Evolutionary conservation across 495 filamentous ascomycete genomes (phyloP).

Genomic region (Penicillium silybi): DNA sequence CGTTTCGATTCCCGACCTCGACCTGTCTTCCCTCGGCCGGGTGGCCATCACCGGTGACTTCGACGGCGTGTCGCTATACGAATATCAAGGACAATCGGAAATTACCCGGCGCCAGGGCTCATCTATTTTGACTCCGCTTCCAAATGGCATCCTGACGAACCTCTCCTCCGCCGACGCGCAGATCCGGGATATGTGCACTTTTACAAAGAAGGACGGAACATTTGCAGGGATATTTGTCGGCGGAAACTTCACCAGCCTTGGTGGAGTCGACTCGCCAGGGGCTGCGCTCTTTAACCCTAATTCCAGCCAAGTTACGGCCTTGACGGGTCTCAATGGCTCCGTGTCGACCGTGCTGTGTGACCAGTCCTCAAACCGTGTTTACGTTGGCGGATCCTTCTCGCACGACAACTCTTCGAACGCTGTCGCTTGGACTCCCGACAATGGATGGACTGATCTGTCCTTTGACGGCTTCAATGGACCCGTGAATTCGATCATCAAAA

Average conservation of each 20-base stretch:
- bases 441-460: constrained; percentile 76
- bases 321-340: constrained; percentile 75
- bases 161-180: constrained; percentile 73
- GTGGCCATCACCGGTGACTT: constrained; percentile 90
- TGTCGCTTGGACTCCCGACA: constrained; percentile 68
- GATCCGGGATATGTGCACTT: constrained; percentile 84
- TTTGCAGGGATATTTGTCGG: constrained; percentile 75
- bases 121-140: constrained; percentile 74
- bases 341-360: constrained; percentile 84
- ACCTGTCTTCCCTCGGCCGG: constrained; percentile 74
- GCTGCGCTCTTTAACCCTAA: constrained; percentile 76
- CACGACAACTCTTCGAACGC: constrained; percentile 82
- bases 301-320: constrained; percentile 59
- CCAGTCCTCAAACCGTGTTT: constrained; percentile 74
- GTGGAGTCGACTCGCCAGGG: constrained; percentile 67
- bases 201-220: constrained; percentile 62
- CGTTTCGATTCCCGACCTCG: constrained; percentile 71
- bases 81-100: constrained; percentile 76
- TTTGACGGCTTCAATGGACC: constrained; percentile 96
- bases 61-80: constrained; percentile 82
- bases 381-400: constrained; percentile 83
- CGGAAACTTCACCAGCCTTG: constrained; percentile 95
- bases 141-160: constrained; percentile 77
- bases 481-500: constrained; percentile 79
- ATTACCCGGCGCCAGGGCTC: constrained; percentile 67